These are phyloP conservation scores for maize (Zea mays) DNA, from an alignment of 176 grass and related monocot genomes.

Conservation along the genomic window DNA sequence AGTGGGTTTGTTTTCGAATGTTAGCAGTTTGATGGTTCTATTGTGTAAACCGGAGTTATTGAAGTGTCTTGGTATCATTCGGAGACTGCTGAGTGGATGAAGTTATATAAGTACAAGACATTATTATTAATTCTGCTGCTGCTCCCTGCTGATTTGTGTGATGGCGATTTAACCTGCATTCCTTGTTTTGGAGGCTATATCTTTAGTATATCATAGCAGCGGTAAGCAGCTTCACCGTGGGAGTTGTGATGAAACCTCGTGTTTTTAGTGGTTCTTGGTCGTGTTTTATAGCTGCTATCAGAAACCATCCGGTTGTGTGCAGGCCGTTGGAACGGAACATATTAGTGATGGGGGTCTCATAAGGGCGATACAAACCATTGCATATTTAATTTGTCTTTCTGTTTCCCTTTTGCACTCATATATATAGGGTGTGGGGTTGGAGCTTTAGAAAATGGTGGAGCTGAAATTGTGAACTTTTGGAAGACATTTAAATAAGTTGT, in stretches of 20 bases:
- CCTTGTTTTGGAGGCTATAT: background rate
- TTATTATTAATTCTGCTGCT: background rate
- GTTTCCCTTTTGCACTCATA: background rate
- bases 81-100: background rate
- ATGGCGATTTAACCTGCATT: background rate
- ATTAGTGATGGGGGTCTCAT: background rate
- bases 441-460: no score
- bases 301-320: background rate
- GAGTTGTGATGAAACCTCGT: background rate
- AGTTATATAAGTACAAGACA: conserved; percentile 28
- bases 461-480: no score
- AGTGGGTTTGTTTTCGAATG: conserved; percentile 3
- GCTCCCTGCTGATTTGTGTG: background rate
- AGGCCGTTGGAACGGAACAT: background rate
- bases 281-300: background rate
- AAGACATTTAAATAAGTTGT: no score
- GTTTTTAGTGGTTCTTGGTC: background rate
- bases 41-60: conserved; percentile 30
- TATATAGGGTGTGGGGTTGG: no score
- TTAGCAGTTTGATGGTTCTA: conserved; percentile 7
- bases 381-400: background rate
- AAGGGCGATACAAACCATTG: background rate
- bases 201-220: background rate
- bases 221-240: background rate
- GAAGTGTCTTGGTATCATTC: background rate